Base-by-base conservation (phyloP, 2,329 filamentous ascomycete species). In the Fusarium denticulatum region DNA sequence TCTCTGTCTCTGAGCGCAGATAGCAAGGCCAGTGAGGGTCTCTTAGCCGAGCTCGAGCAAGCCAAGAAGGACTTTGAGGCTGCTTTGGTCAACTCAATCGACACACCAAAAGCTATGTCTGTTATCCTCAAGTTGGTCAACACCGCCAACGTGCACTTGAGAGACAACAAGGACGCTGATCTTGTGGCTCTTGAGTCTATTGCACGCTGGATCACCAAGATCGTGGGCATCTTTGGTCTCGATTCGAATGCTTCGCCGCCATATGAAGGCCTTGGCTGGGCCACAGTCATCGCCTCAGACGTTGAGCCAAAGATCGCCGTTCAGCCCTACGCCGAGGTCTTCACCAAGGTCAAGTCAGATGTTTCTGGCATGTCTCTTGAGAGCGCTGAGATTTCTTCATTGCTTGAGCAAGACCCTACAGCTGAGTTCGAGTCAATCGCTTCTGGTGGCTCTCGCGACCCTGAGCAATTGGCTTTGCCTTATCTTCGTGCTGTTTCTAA, bases 221-320 rank as follows among this genome's bases (percentile, higher is more conserved):
- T 97, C 67, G 91, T 96, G 22, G 92, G 93, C 67, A 94, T 96
- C 69, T 93, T 98, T 69, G 96, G 96, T 45, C 88, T 98, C 0
- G 92, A 95, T 78, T 86, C 89, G 7, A 87, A 88, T 71, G 88
- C 88, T n/a, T 80, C 77, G 12, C 78, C 86, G 1, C 88, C 88
- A 2, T 90, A 90, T 66, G 81, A 88, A 22, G 88, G 88, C 16
- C 83, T 90, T 7, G 88, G 89, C 61, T 91, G 89, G 89, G 83
- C 84, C 6, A 86, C 84, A 18, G 74, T 77, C 7, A 82, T 84
- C 46, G 80, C 82, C 22, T 80, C 80, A 26, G 75, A 82, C 42
- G 77, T 86, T 36, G 85, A 87, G 53, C 86, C 87, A 22, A 78
- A 83, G 67, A 82, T 82, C 7, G 83, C 85, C 10, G 85, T 88